Conservation (phyloP, 1,139 yeast genomes). For the Debaryomyces udenii region DNA sequence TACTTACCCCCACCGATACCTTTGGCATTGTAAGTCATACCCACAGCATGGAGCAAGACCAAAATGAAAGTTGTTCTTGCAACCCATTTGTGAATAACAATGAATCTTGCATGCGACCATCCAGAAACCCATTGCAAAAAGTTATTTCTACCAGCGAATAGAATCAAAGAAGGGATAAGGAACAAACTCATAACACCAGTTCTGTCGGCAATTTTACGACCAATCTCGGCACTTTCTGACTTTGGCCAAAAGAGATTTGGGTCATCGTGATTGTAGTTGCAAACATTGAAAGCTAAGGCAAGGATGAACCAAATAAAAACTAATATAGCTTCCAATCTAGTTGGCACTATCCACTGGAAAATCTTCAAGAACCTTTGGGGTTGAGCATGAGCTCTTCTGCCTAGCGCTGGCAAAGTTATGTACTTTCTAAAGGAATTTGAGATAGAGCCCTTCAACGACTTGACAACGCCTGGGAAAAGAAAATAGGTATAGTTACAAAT, state of each 20-base stretch:
- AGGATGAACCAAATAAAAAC: slow-evolving; percentile 53
- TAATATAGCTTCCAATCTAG: slow-evolving; percentile 61
- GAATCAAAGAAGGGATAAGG: slow-evolving; percentile 52
- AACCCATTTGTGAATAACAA: slow-evolving; percentile 67
- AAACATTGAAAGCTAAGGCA: slow-evolving; percentile 47
- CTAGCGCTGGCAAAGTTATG: slow-evolving; percentile 53
- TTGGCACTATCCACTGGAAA: slow-evolving; percentile 52
- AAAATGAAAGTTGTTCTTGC: slow-evolving; percentile 53
- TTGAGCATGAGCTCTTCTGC: slow-evolving; percentile 44
- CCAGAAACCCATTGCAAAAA: slow-evolving; percentile 65
- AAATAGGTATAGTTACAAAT: slow-evolving; percentile 37
- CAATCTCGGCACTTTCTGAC: slow-evolving; percentile 39
- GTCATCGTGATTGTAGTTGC: slow-evolving; percentile 43
- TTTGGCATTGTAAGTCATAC: slow-evolving; percentile 32
- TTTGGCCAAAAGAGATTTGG: slow-evolving; percentile 37
- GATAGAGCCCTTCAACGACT: slow-evolving; percentile 32
- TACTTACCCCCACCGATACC: slow-evolving; percentile 32
- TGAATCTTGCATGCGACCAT: slow-evolving; percentile 64
- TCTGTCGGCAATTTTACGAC: slow-evolving; percentile 63
- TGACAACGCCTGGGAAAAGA: slow-evolving; percentile 38
- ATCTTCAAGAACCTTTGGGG: slow-evolving; percentile 32
- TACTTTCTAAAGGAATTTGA: slow-evolving; percentile 44
- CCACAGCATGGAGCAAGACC: slow-evolving; percentile 53
- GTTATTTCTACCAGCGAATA: slow-evolving; percentile 72
- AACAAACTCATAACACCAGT: slow-evolving; percentile 54